Percentiles rank a stretch among this genome's conserved stretches.
Evolutionary conservation across 768 basidiomycete species (phyloP).

Genomic region (Candolleomyces efflorescens): DNA sequence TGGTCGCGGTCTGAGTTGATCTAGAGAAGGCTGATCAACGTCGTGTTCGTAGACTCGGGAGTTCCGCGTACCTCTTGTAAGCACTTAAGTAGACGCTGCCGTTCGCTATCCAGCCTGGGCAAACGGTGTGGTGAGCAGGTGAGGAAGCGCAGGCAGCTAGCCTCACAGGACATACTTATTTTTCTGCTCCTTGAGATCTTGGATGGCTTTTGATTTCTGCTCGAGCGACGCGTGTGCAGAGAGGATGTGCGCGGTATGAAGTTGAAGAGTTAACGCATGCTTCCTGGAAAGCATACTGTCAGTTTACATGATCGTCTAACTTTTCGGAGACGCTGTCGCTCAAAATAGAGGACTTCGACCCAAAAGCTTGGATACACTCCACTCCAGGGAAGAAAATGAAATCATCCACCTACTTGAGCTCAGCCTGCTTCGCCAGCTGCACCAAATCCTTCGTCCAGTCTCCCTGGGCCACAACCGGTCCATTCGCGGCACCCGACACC

Average conservation of each 20-base stretch:
- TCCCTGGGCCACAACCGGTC: slow-evolving; percentile 69
- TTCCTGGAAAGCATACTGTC: slow-evolving; percentile 43
- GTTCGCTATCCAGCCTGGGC: slow-evolving; percentile 72
- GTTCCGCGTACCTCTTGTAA: slow-evolving; percentile 56
- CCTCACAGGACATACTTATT: slow-evolving; percentile 54
- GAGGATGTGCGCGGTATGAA: slow-evolving; percentile 84
- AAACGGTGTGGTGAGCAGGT: neutral
- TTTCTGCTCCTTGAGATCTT: slow-evolving; percentile 80
- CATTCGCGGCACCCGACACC: slow-evolving; percentile 1
- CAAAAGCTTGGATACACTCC: neutral
- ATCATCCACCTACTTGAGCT: slow-evolving; percentile 68
- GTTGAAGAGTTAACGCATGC: slow-evolving; percentile 77
- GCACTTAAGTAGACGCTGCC: slow-evolving; percentile 60
- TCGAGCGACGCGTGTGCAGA: slow-evolving; percentile 79
- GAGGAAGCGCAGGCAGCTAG: neutral
- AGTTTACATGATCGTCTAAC: neutral
- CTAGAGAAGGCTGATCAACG: slow-evolving; percentile 28
- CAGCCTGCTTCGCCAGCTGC: slow-evolving; percentile 82
- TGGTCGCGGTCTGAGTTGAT: slow-evolving; percentile 78
- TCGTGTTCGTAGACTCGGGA: neutral
- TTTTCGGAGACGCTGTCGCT: neutral
- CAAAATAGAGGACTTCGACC: neutral
- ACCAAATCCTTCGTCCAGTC: slow-evolving; percentile 88
- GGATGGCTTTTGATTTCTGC: slow-evolving; percentile 71
- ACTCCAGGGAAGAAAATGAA: neutral